phyloP scores from a whole-genome alignment of 108 stramenopile genomes.

The Cyclostephanos tholiformis region DNA sequence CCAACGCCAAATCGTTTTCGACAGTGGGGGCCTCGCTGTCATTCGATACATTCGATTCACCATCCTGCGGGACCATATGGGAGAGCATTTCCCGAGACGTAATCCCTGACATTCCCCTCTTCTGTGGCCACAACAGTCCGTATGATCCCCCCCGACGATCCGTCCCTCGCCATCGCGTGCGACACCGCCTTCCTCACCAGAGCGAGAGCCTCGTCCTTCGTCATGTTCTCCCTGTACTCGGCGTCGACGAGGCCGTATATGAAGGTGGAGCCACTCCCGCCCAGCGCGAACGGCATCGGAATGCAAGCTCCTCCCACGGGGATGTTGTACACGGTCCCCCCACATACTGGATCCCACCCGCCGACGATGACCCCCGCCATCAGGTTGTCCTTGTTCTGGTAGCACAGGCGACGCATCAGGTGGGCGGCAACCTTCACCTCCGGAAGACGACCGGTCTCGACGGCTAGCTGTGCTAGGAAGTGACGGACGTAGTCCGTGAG shows the following conservation, averaged over 20 bases:
- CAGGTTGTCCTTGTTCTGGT: conserved; percentile 95
- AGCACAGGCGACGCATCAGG: conserved; percentile 83
- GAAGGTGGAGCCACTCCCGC: conserved; percentile 93
- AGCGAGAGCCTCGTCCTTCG: conserved; percentile 81
- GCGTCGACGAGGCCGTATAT: conserved; percentile 93
- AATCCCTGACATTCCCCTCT: conserved; percentile 75
- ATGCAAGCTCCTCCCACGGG: conserved; percentile 93
- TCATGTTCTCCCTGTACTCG: conserved; percentile 82
- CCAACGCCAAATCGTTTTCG: neutral
- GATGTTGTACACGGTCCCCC: conserved; percentile 87
- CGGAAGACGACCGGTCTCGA: conserved; percentile 88
- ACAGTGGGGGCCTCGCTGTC: neutral
- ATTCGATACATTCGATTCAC: conserved; percentile 4
- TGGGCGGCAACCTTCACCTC: conserved; percentile 93
- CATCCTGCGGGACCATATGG: conserved; percentile 77
- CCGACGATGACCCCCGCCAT: conserved; percentile 97
- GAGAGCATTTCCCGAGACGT: conserved; percentile 78
- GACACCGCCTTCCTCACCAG: conserved; percentile 87
- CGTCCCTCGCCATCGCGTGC: conserved; percentile 99
- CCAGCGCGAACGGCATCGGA: conserved; percentile 91
- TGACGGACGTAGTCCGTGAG: conserved; percentile 91
- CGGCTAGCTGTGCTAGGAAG: conserved; percentile 79
- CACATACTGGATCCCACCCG: conserved; percentile 95
- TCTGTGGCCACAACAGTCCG: conserved; percentile 84
- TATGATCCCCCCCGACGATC: conserved; percentile 94